These are phyloP conservation scores for Diaporthe citrichinensis DNA, from an alignment of 2,329 filamentous ascomycete species.

Conservation along the genomic window DNA sequence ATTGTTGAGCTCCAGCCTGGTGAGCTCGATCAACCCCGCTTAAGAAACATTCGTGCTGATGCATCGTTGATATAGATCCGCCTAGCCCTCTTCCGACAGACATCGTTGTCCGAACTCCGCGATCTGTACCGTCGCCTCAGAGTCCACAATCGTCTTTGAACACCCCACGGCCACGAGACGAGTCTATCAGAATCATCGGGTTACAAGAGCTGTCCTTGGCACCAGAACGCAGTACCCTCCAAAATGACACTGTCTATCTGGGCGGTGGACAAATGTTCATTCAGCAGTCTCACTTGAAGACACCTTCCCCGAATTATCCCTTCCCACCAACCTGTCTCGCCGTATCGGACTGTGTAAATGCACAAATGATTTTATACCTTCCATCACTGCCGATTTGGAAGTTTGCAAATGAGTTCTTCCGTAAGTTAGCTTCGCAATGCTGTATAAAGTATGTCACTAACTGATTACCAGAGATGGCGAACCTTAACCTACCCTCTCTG, in stretches of 20 bases:
- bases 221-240: too few species aligned
- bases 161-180: not conserved
- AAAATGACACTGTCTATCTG: fast-evolving
- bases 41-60: not conserved
- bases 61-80: not conserved
- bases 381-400: not conserved
- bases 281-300: too few species aligned
- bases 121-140: too few species aligned
- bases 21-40: not conserved
- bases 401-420: not conserved
- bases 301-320: too few species aligned
- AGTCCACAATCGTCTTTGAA: not conserved
- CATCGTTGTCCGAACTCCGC: not conserved
- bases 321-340: too few species aligned
- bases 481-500: not conserved
- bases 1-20: not conserved
- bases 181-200: too few species aligned
- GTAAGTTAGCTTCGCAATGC: not conserved
- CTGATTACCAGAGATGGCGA: not conserved
- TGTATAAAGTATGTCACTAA: not conserved
- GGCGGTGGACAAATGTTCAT: too few species aligned
- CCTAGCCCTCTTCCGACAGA: not conserved
- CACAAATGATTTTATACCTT: not conserved
- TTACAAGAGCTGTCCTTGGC: too few species aligned
- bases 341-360: not conserved